A percentile compares a stretch with the other conserved stretches of the same genome.
These are phyloP conservation scores for Lasiodiplodia gonubiensis DNA, from an alignment of 2,329 filamentous ascomycete species.

Conservation along the genomic window DNA sequence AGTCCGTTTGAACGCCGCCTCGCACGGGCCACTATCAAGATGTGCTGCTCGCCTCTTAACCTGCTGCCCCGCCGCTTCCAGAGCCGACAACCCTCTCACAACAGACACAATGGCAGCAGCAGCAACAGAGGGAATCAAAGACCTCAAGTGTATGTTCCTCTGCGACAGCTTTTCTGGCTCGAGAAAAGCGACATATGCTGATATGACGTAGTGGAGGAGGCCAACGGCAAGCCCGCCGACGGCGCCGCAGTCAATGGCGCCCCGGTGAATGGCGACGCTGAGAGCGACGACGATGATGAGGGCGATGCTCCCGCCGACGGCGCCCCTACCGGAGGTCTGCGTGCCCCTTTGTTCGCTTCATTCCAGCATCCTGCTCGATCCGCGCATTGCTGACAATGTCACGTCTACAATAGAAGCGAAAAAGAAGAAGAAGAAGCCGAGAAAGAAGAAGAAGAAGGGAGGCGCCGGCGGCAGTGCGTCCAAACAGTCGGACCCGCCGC, in stretches of 20 bases:
- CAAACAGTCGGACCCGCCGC: slow-evolving; percentile 79
- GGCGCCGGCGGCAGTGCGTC: slow-evolving; percentile 50
- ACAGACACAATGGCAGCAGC: slow-evolving; percentile 44
- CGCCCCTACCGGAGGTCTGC: slow-evolving; percentile 35
- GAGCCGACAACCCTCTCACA: slow-evolving; percentile 8
- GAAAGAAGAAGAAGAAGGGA: slow-evolving; percentile 70
- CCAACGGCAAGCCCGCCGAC: slow-evolving; percentile 41
- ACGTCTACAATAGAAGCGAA: slow-evolving; percentile 61
- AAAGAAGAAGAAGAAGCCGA: slow-evolving; percentile 83
- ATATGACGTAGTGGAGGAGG: slow-evolving; percentile 42
- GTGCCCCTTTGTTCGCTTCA: slow-evolving; percentile 17
- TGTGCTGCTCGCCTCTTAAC: slow-evolving; percentile 24
- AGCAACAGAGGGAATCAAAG: slow-evolving; percentile 44
- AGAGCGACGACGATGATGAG: slow-evolving; percentile 59
- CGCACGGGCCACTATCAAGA: slow-evolving; percentile 26
- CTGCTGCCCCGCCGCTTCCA: slow-evolving; percentile 5
- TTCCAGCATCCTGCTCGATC: background rate
- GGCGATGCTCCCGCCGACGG: slow-evolving; percentile 51
- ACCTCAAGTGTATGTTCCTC: slow-evolving; percentile 44
- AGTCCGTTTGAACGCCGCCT: slow-evolving; percentile 18
- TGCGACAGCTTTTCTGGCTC: background rate
- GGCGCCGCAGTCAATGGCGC: slow-evolving; percentile 32
- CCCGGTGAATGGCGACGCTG: slow-evolving; percentile 42
- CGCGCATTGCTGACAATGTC: slow-evolving; percentile 28
- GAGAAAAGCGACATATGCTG: background rate